Evolutionary conservation across 345 rosid genomes (phyloP).

Genomic region (Gossypium arboreum): DNA sequence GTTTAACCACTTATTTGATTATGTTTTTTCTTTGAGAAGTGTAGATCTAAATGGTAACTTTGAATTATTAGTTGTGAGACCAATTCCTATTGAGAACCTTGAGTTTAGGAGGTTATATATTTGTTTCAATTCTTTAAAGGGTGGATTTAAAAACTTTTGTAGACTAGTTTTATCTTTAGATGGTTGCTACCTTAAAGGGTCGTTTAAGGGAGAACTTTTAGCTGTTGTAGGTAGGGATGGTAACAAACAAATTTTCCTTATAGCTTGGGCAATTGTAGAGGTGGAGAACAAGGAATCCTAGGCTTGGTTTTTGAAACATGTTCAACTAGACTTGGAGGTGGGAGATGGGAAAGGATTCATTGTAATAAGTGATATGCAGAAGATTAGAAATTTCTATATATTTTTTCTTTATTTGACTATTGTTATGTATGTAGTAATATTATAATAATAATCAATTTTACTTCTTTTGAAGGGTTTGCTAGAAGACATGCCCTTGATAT

Average conservation of each 20-base stretch:
- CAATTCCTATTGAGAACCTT: not conserved
- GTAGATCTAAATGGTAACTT: too few species aligned
- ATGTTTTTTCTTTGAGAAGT: too few species aligned
- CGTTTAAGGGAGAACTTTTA: not conserved
- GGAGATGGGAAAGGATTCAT: not conserved
- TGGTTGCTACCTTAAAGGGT: too few species aligned
- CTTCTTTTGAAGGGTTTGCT: not conserved
- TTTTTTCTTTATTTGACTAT: too few species aligned
- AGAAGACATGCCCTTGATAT: not conserved
- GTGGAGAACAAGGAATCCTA: not conserved
- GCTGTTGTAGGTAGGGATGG: not conserved
- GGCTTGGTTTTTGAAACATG: not conserved
- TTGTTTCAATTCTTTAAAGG: too few species aligned
- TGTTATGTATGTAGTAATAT: too few species aligned
- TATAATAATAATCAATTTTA: too few species aligned
- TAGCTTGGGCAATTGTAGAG: not conserved
- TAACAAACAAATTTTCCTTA: not conserved
- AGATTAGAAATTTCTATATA: not conserved
- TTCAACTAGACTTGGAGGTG: too few species aligned
- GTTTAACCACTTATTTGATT: too few species aligned
- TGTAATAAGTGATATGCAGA: not conserved
- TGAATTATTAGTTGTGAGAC: not conserved
- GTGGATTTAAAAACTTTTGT: too few species aligned
- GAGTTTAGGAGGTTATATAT: not conserved
- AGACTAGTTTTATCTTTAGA: too few species aligned